These are phyloP conservation scores for Pleurotus eryngii DNA, from an alignment of 768 basidiomycete species.

Conservation along the genomic window DNA sequence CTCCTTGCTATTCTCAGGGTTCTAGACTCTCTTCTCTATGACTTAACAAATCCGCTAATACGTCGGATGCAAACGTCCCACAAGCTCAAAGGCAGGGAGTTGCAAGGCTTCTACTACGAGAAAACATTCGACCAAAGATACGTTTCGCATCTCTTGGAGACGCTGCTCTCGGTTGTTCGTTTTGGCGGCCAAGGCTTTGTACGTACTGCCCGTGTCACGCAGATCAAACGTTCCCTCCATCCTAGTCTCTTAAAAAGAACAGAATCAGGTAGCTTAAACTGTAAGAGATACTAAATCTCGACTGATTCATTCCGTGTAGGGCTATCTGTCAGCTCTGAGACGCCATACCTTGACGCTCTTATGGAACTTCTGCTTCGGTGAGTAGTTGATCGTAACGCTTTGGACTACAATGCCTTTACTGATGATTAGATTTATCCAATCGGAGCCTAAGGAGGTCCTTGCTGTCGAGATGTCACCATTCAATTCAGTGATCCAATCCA, in stretches of 20 bases:
- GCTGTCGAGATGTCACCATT: slow-evolving; percentile 51
- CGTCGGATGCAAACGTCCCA: slow-evolving; percentile 43
- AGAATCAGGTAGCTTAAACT: slow-evolving; percentile 44
- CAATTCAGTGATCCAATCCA: slow-evolving; percentile 69
- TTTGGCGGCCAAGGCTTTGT: slow-evolving; percentile 91
- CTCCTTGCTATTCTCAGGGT: slow-evolving; percentile 44
- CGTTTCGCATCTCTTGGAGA: slow-evolving; percentile 71
- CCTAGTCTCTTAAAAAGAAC: slow-evolving; percentile 58
- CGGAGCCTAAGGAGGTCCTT: slow-evolving; percentile 60
- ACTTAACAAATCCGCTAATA: slow-evolving; percentile 70
- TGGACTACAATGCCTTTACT: background rate
- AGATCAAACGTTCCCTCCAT: slow-evolving; percentile 64
- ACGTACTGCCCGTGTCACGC: slow-evolving; percentile 64
- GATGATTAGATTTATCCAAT: slow-evolving; percentile 61
- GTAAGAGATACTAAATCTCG: background rate
- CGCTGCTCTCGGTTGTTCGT: slow-evolving; percentile 69
- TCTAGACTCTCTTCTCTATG: slow-evolving; percentile 82
- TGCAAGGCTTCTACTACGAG: slow-evolving; percentile 68
- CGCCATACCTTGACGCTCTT: slow-evolving; percentile 75
- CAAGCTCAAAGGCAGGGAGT: slow-evolving; percentile 61
- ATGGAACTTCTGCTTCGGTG: slow-evolving; percentile 74
- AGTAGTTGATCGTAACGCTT: slow-evolving; percentile 14
- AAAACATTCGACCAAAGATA: slow-evolving; percentile 75
- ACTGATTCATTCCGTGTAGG: slow-evolving; percentile 24
- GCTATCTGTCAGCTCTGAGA: slow-evolving; percentile 39